Evolutionary conservation across 176 grass and related monocot species (phyloP).

Genomic region (Lolium rigidum): DNA sequence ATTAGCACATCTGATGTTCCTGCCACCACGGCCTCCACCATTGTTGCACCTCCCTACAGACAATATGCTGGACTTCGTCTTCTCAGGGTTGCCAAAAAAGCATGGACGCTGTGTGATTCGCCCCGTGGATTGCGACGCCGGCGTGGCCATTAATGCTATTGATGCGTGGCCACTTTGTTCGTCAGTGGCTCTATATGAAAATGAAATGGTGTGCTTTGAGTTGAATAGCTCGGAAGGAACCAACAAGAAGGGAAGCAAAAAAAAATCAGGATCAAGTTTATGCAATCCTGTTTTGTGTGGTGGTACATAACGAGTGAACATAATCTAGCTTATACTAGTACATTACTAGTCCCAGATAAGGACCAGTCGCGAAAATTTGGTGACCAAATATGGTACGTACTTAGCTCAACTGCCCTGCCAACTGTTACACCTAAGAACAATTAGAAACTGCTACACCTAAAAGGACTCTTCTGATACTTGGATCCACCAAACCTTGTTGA

Average conservation of each 20-base stretch:
- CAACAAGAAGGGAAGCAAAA: not conserved
- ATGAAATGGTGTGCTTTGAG: not conserved
- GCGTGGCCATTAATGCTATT: conserved; percentile 19
- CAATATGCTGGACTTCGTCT: not conserved
- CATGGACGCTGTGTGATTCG: not conserved
- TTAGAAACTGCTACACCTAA: no score
- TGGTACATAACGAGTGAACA: not conserved
- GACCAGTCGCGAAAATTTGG: no score
- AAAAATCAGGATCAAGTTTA: conserved; percentile 1
- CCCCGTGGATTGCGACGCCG: not conserved
- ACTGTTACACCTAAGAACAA: no score
- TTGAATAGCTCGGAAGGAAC: conserved; percentile 25
- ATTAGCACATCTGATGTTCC: not conserved
- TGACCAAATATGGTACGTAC: no score
- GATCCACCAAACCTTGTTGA: no score
- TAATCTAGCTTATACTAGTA: not conserved
- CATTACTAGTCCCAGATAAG: not conserved
- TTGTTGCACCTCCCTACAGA: conserved; percentile 6
- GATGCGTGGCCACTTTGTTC: not conserved
- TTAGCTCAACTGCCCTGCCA: no score
- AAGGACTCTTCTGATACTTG: no score
- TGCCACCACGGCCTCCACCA: not conserved
- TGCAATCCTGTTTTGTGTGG: conserved; percentile 8
- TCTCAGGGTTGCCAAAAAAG: not conserved
- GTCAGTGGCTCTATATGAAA: conserved; percentile 32